Base-by-base conservation (phyloP, 192 early-diverging fungal species). In the Chytriomyces confervae region DNA sequence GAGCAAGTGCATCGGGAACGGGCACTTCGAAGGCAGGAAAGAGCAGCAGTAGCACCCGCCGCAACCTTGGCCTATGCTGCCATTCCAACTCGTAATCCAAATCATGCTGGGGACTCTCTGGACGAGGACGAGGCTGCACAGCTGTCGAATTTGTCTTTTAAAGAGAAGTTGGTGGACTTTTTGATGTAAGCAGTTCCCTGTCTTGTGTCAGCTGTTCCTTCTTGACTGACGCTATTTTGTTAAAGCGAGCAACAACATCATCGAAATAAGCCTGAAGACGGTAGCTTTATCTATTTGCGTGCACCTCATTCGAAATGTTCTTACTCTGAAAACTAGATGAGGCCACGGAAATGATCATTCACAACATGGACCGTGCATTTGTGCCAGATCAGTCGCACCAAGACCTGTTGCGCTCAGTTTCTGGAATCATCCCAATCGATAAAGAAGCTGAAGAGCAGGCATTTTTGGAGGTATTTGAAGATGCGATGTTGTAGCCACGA, bases 91-190 rank as follows among this genome's bases (percentile, higher is more conserved):
- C 53, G 53, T 20, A 20, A 20, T 57, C 16, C 13, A 13, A 13
- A 57, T 13, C 16, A 57, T 13, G 5, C 53, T 13, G 43, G 20
- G 7, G 64, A 48, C 49, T 18, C 8, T 50, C 16, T 47, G 36
- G 67, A 18, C n/a, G 47, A 57, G 50, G 36, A 36, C 36, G 70
- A 72, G 9, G 61, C 10, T 65, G 23, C 50, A 63, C 47, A 61
- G 77, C 50, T 43, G 65, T 13, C 64, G 50, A 63, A 79, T 47
- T 69, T 81, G 29, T 78, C 82, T 50, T 88, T 88, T 66, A 83
- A 81, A 66, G 84, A 82, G 73, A 74, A 78, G 48, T 64, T 88
- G 66, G 87, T 88, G 10, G 84, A 88, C 66, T 88, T 88, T 71
- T 67, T 88, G 48, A 85, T 88, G 84, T 85, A 63, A 71, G 68